These are phyloP conservation scores for Phascolomyces articulosus DNA, from an alignment of 371 early-diverging fungal species.

Conservation along the genomic window DNA sequence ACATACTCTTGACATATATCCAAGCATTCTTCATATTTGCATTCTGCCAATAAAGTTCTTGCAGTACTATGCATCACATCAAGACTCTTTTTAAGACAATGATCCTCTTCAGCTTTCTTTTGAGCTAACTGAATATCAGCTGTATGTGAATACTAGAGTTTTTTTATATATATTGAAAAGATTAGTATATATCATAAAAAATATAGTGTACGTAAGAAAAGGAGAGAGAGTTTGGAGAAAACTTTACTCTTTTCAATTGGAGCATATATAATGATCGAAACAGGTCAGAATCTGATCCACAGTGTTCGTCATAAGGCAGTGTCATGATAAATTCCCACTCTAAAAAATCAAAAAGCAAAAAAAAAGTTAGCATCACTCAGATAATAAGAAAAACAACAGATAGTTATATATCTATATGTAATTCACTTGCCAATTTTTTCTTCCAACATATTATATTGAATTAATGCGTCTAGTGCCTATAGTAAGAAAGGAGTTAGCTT, in stretches of 20 bases:
- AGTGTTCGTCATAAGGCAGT: conserved; percentile 58
- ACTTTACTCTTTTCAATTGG: conserved; percentile 64
- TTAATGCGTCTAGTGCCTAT: conserved; percentile 64
- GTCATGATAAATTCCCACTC: conserved; percentile 63
- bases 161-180: background rate
- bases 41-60: conserved; percentile 54
- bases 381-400: too few species aligned
- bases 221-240: too few species aligned
- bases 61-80: conserved; percentile 68
- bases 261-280: conserved; percentile 63
- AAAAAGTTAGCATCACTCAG: background rate
- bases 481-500: background rate
- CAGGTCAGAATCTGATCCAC: conserved; percentile 59
- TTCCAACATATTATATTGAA: conserved; percentile 63
- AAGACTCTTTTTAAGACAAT: conserved; percentile 50
- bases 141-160: conserved; percentile 36
- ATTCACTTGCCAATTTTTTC: conserved; percentile 56
- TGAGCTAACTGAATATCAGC: conserved; percentile 48
- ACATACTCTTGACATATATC: conserved; percentile 60
- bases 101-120: conserved; percentile 41
- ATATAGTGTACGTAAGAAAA: too few species aligned
- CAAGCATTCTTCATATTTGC: conserved; percentile 59
- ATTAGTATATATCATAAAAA: background rate
- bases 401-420: too few species aligned
- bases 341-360: conserved; percentile 17